phyloP scores from a whole-genome alignment of 164 flowering plant species.

The Chimonanthus salicifolius region DNA sequence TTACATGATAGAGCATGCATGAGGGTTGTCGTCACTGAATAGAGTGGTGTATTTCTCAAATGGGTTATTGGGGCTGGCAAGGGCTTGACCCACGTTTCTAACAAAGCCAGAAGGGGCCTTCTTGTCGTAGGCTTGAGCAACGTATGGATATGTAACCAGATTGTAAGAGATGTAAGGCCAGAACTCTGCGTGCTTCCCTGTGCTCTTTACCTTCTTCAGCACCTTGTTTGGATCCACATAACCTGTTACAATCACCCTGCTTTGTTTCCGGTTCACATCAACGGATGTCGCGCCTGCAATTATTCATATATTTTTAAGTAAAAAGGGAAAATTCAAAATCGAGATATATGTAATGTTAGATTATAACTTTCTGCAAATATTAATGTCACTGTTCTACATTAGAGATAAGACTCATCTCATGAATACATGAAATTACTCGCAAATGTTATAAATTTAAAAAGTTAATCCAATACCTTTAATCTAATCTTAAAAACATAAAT shows the following conservation, averaged over 20 bases:
- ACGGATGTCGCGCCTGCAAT: constrained; percentile 39
- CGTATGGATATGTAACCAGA: constrained; percentile 50
- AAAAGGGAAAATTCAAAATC: too few species aligned
- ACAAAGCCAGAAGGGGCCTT: constrained; percentile 66
- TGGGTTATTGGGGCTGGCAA: constrained; percentile 26
- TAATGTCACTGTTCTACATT: too few species aligned
- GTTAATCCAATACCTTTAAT: too few species aligned
- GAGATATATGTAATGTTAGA: too few species aligned
- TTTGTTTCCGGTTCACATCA: constrained; percentile 57
- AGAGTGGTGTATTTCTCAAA: constrained; percentile 36
- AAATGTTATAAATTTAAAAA: too few species aligned
- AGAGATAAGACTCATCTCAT: too few species aligned
- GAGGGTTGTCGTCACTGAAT: constrained; percentile 70
- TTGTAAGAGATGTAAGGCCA: constrained; percentile 76
- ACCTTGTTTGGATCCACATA: constrained; percentile 66
- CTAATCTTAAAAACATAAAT: too few species aligned
- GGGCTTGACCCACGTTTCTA: constrained; percentile 40
- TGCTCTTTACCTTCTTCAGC: constrained; percentile 51
- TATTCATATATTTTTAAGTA: background rate
- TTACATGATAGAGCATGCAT: constrained; percentile 69
- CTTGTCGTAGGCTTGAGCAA: constrained; percentile 53
- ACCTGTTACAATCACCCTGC: constrained; percentile 52
- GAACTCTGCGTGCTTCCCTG: constrained; percentile 68
- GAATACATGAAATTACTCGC: too few species aligned
- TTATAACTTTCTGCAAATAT: too few species aligned